These are phyloP conservation scores for Dactylorhiza incarnata DNA, from an alignment of 106 monocot species.

Conservation along the genomic window DNA sequence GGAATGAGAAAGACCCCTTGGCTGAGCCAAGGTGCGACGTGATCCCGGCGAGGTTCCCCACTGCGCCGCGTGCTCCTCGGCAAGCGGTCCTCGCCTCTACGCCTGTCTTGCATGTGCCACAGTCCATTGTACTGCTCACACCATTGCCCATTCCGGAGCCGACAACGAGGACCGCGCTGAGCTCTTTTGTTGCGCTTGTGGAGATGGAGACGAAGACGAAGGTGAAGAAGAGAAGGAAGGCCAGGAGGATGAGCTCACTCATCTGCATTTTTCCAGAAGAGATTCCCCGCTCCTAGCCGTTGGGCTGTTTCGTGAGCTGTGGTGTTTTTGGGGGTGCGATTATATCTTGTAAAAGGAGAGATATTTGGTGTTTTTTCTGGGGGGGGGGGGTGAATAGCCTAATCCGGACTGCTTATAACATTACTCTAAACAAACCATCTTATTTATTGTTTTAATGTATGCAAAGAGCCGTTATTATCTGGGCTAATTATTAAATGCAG, in stretches of 20 bases:
- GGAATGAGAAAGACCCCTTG: slow-evolving; percentile 17
- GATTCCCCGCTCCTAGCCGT: too few species aligned
- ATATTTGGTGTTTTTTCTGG: too few species aligned
- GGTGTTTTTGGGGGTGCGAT: too few species aligned
- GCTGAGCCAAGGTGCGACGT: slow-evolving; percentile 56
- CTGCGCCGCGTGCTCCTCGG: slow-evolving; percentile 46
- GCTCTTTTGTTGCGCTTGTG: slow-evolving; percentile 82
- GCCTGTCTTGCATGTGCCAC: slow-evolving; percentile 75
- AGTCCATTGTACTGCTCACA: slow-evolving; percentile 56
- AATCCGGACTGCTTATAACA: too few species aligned
- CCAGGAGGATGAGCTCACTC: not conserved
- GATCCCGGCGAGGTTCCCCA: slow-evolving; percentile 56
- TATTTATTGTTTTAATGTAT: too few species aligned
- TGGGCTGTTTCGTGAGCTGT: too few species aligned
- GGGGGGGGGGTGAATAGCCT: too few species aligned
- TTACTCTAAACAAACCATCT: too few species aligned
- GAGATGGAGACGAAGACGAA: slow-evolving; percentile 18
- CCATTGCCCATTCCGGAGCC: slow-evolving; percentile 36
- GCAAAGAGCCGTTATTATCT: too few species aligned
- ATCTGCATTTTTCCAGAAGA: not conserved
- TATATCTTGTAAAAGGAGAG: too few species aligned
- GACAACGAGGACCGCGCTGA: slow-evolving; percentile 77
- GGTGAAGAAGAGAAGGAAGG: not conserved
- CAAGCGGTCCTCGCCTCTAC: slow-evolving; percentile 44
- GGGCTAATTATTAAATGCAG: too few species aligned